A percentile compares a stretch with the other conserved stretches of the same genome.
Evolutionary conservation across 2,329 filamentous ascomycete species (phyloP).

Genomic region (Podosphaera fusca): DNA sequence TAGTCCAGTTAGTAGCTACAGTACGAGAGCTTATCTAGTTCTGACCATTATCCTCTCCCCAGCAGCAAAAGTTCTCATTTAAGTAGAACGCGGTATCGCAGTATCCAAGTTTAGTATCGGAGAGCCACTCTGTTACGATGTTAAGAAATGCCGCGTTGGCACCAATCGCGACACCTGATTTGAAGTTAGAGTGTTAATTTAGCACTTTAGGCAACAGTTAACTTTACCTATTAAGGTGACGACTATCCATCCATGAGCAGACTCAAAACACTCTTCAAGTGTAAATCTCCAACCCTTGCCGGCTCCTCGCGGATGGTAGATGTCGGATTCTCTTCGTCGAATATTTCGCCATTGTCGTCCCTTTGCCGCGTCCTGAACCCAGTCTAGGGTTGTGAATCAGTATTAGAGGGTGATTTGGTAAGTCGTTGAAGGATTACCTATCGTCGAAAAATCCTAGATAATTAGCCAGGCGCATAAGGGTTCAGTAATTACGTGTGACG

Average conservation of each 20-base stretch:
- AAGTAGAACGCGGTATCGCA: constrained; percentile 75
- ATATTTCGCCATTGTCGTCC: constrained; percentile 67
- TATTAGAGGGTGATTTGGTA: constrained; percentile 5
- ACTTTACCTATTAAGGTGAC: constrained; percentile 55
- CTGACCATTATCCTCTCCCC: constrained; percentile 26
- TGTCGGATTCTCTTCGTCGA: constrained; percentile 46
- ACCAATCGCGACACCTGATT: constrained; percentile 50
- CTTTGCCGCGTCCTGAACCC: constrained; percentile 90
- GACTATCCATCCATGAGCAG: constrained; percentile 93
- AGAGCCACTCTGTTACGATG: constrained; percentile 78
- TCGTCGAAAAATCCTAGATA: constrained; percentile 70
- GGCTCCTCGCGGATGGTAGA: constrained; percentile 43
- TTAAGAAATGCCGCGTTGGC: constrained; percentile 73
- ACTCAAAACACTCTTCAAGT: constrained; percentile 73
- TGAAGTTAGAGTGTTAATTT: neutral
- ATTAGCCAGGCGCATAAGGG: constrained; percentile 4
- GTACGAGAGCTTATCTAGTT: neutral
- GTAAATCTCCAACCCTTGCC: constrained; percentile 57
- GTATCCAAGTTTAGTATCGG: constrained; percentile 74
- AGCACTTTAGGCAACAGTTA: no score
- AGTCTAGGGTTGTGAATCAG: constrained; percentile 37
- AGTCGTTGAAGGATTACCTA: constrained; percentile 27
- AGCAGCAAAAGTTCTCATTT: constrained; percentile 79
- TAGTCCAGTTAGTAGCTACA: constrained; percentile 13
- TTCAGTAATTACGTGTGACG: neutral